A percentile compares a stretch with the other conserved stretches of the same genome.
Conservation (phyloP, 2,329 filamentous ascomycete species). For the Sphaerulina populicola region DNA sequence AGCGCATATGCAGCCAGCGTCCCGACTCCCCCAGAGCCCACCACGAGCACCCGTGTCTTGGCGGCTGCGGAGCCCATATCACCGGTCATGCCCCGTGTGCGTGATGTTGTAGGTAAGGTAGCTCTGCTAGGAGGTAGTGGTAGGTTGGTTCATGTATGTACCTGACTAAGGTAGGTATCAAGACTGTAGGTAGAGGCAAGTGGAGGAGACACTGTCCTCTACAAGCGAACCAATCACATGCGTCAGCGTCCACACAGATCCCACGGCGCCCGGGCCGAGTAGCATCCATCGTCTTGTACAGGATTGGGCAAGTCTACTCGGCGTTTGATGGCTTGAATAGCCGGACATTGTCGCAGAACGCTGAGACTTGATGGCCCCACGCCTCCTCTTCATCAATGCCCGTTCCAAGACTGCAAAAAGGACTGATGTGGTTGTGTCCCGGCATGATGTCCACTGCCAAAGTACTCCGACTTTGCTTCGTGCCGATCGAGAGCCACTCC, state of each 20-base stretch:
- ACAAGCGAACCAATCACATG: not conserved
- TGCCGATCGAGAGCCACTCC: constrained; percentile 18
- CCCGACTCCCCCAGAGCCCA: constrained; percentile 51
- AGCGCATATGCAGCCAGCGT: constrained; percentile 50
- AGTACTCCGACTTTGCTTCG: constrained; percentile 13
- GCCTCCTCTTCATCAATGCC: constrained; percentile 24
- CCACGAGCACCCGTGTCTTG: constrained; percentile 42
- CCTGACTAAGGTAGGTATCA: not conserved
- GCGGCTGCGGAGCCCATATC: constrained; percentile 10
- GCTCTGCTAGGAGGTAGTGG: too few relatives aligned
- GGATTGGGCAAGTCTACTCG: not conserved
- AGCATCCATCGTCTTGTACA: not conserved
- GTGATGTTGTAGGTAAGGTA: too few relatives aligned
- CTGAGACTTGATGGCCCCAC: constrained; percentile 22
- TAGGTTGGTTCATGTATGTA: too few relatives aligned
- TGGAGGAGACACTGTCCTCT: constrained; percentile 9
- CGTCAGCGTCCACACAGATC: not conserved
- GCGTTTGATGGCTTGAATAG: constrained; percentile 4
- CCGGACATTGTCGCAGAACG: constrained; percentile 21
- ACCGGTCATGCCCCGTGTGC: not conserved
- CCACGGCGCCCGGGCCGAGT: not conserved
- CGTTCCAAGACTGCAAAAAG: constrained; percentile 19
- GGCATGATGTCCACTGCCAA: constrained; percentile 22
- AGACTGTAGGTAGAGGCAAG: not conserved
- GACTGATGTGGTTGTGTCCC: constrained; percentile 27